Conservation (phyloP, 306 rosid genomes). For the Hippophae rhamnoides region DNA sequence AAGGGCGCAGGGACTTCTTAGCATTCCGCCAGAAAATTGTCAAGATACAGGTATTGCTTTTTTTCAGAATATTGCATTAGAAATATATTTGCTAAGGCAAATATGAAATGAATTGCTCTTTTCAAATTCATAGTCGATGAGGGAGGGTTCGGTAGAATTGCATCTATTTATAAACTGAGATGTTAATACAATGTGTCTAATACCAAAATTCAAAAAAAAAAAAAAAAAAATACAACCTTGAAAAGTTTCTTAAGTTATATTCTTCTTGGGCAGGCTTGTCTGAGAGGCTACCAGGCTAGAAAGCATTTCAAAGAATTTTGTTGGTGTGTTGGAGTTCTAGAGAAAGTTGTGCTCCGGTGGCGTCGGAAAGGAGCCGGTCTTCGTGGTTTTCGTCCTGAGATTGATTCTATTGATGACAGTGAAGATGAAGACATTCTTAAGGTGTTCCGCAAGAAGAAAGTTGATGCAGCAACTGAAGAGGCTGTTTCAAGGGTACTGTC, state of each 20-base stretch:
- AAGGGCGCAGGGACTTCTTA: constrained; percentile 72
- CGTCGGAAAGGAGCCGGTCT: constrained; percentile 74
- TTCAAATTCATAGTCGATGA: too few relatives aligned
- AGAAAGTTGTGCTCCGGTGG: constrained; percentile 91
- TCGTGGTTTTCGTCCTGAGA: constrained; percentile 45
- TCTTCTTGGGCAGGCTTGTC: constrained; percentile 64
- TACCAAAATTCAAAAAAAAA: too few relatives aligned
- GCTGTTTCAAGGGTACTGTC: constrained; percentile 72
- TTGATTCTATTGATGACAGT: constrained; percentile 33
- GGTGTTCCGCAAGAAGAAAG: constrained; percentile 75
- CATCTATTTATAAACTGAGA: too few relatives aligned
- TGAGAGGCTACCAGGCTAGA: constrained; percentile 84
- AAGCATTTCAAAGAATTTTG: constrained; percentile 64
- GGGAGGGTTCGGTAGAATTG: too few relatives aligned
- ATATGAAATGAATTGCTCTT: too few relatives aligned
- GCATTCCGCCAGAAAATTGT: constrained; percentile 77
- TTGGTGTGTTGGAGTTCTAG: constrained; percentile 85
- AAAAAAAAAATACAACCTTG: too few relatives aligned
- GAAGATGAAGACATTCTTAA: constrained; percentile 81
- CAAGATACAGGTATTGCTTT: constrained; percentile 69
- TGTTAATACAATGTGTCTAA: too few relatives aligned
- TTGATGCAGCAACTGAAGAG: constrained; percentile 49
- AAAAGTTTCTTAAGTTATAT: not conserved
- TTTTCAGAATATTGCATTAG: not conserved
- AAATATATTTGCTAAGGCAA: not conserved